Evolutionary conservation across 1,284 basidiomycete species (phyloP).

Genomic region (Heterobasidion parviporum): DNA sequence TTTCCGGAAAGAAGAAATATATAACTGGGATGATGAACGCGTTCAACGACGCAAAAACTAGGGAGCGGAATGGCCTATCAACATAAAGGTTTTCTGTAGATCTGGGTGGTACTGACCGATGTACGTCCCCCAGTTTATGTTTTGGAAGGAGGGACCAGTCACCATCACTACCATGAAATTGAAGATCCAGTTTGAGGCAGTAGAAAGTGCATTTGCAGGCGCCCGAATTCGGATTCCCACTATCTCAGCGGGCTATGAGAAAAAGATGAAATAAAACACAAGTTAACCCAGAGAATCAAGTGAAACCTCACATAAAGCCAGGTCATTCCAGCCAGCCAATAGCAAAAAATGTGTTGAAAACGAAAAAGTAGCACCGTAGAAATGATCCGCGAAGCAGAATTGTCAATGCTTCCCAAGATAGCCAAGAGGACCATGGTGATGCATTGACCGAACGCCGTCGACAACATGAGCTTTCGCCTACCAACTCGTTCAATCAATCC

Average conservation of each 20-base stretch:
- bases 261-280: background rate
- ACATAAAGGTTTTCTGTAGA: background rate
- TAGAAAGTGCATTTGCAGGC: conserved; percentile 60
- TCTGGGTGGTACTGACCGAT: conserved; percentile 30
- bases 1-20: conserved; percentile 65
- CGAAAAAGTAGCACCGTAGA: conserved; percentile 55
- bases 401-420: conserved; percentile 43
- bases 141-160: conserved; percentile 54
- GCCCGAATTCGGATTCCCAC: conserved; percentile 54
- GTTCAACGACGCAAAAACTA: conserved; percentile 55
- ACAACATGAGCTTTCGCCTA: conserved; percentile 60
- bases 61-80: background rate
- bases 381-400: conserved; percentile 37
- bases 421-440: conserved; percentile 54
- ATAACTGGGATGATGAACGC: conserved; percentile 52
- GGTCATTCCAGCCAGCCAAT: conserved; percentile 68
- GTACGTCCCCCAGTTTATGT: conserved; percentile 57
- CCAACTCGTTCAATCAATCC: conserved; percentile 56
- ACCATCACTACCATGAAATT: conserved; percentile 64
- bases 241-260: conserved; percentile 52
- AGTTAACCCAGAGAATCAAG: background rate
- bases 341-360: conserved; percentile 68
- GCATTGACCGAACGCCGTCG: conserved; percentile 58
- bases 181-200: conserved; percentile 64
- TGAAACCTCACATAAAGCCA: conserved; percentile 48